A percentile compares a stretch with the other conserved stretches of the same genome.
Evolutionary conservation across 208 protist genomes (phyloP).

Genomic region (Trypanosoma rangeli): DNA sequence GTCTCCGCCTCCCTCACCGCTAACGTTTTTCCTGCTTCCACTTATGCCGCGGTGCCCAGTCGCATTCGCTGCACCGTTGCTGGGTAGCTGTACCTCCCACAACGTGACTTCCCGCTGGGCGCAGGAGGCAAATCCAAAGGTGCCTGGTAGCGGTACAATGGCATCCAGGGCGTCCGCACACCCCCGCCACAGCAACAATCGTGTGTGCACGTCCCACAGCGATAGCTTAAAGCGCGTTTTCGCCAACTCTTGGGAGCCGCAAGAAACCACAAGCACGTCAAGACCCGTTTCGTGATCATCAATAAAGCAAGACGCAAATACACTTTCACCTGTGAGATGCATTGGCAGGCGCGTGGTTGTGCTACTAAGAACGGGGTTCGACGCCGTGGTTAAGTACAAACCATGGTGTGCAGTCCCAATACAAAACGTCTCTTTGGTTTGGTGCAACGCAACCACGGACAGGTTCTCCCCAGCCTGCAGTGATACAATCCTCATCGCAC

Average conservation of each 20-base stretch:
- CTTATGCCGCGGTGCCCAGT: not conserved
- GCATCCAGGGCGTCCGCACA: conserved; percentile 49
- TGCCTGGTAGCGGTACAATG: conserved; percentile 48
- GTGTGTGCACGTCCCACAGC: conserved; percentile 47
- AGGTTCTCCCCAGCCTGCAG: conserved; percentile 30
- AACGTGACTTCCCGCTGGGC: conserved; percentile 31
- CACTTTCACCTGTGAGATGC: conserved; percentile 49
- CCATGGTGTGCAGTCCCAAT: conserved; percentile 69
- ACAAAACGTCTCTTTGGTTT: conserved; percentile 45
- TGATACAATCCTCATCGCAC: conserved; percentile 14
- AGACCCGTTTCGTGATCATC: conserved; percentile 25
- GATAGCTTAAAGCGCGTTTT: conserved; percentile 44
- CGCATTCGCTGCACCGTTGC: not conserved
- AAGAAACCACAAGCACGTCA: conserved; percentile 72
- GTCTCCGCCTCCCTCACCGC: not conserved
- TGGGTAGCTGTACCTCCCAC: conserved; percentile 9
- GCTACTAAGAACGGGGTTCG: conserved; percentile 34
- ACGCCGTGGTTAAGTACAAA: conserved; percentile 61
- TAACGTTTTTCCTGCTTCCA: not conserved
- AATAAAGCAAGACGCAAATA: conserved; percentile 62
- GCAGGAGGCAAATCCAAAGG: conserved; percentile 60
- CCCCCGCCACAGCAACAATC: conserved; percentile 69
- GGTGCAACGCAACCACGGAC: conserved; percentile 61
- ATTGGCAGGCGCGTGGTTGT: conserved; percentile 47
- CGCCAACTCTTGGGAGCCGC: conserved; percentile 34